Evolutionary conservation across 176 grass and related monocot species (phyloP).

Genomic region (Urochloa ruziziensis): DNA sequence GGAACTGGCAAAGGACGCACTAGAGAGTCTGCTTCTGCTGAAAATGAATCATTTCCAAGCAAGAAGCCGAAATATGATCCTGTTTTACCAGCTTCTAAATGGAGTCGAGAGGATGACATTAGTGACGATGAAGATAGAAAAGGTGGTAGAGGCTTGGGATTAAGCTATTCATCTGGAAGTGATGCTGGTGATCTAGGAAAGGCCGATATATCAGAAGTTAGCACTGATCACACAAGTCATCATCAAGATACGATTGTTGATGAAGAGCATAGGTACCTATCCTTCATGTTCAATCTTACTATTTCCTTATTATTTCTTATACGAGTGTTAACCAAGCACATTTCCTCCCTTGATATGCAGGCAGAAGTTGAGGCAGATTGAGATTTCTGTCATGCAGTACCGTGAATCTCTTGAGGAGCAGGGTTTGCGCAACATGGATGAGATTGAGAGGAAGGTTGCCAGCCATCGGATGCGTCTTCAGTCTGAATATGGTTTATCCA

Average conservation of each 20-base stretch:
- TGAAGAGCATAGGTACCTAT: constrained; percentile 75
- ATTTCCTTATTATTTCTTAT: constrained; percentile 21
- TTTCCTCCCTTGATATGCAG: constrained; percentile 37
- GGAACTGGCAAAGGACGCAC: constrained; percentile 18
- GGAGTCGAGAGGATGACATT: constrained; percentile 79
- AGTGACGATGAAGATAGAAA: constrained; percentile 68
- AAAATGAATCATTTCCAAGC: constrained; percentile 29
- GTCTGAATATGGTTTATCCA: constrained; percentile 83
- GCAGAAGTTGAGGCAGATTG: constrained; percentile 85
- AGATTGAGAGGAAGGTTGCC: constrained; percentile 87
- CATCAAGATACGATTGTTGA: constrained; percentile 68
- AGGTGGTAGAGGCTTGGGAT: constrained; percentile 56
- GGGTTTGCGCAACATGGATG: constrained; percentile 67
- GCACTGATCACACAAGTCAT: constrained; percentile 27
- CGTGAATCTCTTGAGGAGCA: constrained; percentile 91
- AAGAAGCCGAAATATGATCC: constrained; percentile 69
- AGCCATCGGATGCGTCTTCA: constrained; percentile 69
- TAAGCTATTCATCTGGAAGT: constrained; percentile 98
- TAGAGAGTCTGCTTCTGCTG: constrained; percentile 32
- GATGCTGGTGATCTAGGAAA: constrained; percentile 66
- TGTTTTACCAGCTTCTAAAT: constrained; percentile 88
- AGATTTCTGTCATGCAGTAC: constrained; percentile 91
- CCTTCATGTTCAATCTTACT: neutral
- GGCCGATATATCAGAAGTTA: constrained; percentile 41
- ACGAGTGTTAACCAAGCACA: neutral